These are phyloP conservation scores for Fusarium abutilonis DNA, from an alignment of 2,329 filamentous ascomycete genomes.

Conservation along the genomic window DNA sequence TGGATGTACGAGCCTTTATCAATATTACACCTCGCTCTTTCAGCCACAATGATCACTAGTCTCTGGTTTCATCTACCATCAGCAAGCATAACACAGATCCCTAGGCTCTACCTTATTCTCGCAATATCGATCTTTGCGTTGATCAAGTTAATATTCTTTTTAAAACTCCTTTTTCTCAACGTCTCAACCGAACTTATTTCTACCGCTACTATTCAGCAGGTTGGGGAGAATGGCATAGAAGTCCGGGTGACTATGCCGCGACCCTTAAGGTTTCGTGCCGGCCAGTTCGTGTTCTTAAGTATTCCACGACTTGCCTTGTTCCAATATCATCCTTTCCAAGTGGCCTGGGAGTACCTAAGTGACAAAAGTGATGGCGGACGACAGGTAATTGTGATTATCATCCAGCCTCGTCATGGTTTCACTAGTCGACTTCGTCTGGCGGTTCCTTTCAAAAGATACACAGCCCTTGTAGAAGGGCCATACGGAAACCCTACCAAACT, in stretches of 20 bases:
- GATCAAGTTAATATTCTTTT: not conserved
- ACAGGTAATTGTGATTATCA: slow-evolving; percentile 1
- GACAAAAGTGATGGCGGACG: not conserved
- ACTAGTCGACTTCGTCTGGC: slow-evolving; percentile 3
- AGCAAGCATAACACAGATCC: not conserved
- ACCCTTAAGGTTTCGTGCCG: not conserved
- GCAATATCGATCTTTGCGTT: not conserved
- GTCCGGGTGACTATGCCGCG: slow-evolving; percentile 4
- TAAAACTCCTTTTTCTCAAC: slow-evolving; percentile 1
- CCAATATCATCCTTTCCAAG: slow-evolving; percentile 6
- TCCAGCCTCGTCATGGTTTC: slow-evolving; percentile 1
- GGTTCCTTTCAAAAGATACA: not conserved
- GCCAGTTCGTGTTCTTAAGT: slow-evolving; percentile 8
- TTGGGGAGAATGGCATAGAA: slow-evolving; percentile 43
- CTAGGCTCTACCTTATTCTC: slow-evolving; percentile 1
- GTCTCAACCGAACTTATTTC: not conserved
- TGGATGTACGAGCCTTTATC: slow-evolving; percentile 7
- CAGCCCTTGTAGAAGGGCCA: slow-evolving; percentile 1
- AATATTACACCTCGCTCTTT: not conserved
- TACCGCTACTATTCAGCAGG: not conserved
- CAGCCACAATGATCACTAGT: not conserved
- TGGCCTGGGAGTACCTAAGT: slow-evolving; percentile 6
- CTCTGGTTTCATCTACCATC: slow-evolving; percentile 1
- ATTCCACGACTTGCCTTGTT: slow-evolving; percentile 6
- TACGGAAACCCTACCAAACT: not conserved